Evolutionary conservation across 176 grass and related monocot species (phyloP).

Genomic region (Paspalum notatum): DNA sequence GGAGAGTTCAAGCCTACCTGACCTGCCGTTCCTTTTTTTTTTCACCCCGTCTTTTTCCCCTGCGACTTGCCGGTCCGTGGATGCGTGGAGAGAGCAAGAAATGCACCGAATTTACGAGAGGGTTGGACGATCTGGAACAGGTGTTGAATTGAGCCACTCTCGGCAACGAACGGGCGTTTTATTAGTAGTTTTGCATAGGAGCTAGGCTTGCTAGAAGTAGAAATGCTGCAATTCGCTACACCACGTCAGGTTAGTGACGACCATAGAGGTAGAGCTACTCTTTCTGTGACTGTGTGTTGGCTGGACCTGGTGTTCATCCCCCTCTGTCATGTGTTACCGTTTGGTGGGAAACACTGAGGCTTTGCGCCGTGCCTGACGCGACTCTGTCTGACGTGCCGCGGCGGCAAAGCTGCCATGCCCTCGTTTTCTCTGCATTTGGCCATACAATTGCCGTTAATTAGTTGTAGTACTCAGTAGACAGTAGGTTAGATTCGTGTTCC

Average conservation of each 20-base stretch:
- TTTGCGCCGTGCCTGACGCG: background rate
- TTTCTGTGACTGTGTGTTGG: too few relatives aligned
- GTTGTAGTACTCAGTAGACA: too few relatives aligned
- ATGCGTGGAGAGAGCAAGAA: background rate
- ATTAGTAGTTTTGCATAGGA: too few relatives aligned
- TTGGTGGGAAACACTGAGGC: slow-evolving; percentile 23
- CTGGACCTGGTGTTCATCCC: slow-evolving; percentile 5
- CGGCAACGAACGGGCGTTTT: too few relatives aligned
- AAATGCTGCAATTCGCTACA: too few relatives aligned
- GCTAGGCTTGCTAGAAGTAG: too few relatives aligned
- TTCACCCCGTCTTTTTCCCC: background rate
- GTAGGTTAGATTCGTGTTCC: background rate
- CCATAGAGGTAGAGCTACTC: too few relatives aligned
- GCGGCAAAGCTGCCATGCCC: background rate
- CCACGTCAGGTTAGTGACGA: too few relatives aligned
- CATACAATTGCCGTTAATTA: background rate
- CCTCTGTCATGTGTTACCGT: background rate
- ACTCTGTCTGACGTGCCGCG: background rate
- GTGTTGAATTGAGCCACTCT: background rate
- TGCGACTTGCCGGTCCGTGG: background rate
- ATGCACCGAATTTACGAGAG: background rate
- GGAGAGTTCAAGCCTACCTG: slow-evolving; percentile 43
- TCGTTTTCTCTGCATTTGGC: slow-evolving; percentile 7
- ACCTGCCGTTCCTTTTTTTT: slow-evolving; percentile 30
- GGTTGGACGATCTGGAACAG: background rate